Conservation (phyloP, 2,329 filamentous ascomycete genomes). For the Sporothrix brasiliensis region DNA sequence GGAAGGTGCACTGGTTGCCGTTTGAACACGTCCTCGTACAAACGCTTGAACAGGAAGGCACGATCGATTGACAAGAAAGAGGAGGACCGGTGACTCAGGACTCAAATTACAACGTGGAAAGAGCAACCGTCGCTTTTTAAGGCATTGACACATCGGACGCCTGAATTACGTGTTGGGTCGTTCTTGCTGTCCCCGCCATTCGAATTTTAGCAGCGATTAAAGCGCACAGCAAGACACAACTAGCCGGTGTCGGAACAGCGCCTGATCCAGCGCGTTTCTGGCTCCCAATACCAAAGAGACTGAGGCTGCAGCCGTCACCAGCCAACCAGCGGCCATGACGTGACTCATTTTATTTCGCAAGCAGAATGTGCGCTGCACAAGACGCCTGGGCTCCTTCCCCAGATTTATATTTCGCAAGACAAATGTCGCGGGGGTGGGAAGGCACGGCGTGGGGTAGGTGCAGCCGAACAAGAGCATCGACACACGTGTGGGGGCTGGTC, state of each 20-base stretch:
- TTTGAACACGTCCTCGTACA: not conserved
- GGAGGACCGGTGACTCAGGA: not conserved
- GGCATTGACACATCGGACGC: slow-evolving; percentile 12
- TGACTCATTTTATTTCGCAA: slow-evolving; percentile 22
- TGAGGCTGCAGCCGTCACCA: not conserved
- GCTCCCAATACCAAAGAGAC: not conserved
- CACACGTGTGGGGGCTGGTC: not conserved
- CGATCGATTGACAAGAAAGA: slow-evolving; percentile 4
- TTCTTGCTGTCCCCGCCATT: slow-evolving; percentile 20
- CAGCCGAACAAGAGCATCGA: not conserved
- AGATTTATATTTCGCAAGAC: slow-evolving; percentile 19
- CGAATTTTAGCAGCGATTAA: slow-evolving; percentile 23
- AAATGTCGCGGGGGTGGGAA: slow-evolving; percentile 19
- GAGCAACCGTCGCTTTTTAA: slow-evolving; percentile 1
- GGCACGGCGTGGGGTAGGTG: slow-evolving; percentile 5
- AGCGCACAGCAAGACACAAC: not conserved
- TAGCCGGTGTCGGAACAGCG: slow-evolving; percentile 30
- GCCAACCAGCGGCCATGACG: slow-evolving; percentile 11
- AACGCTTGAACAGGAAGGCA: slow-evolving; percentile 2
- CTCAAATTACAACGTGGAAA: not conserved
- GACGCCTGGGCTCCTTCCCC: slow-evolving; percentile 15
- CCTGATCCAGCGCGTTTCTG: slow-evolving; percentile 16
- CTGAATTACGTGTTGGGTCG: slow-evolving; percentile 13
- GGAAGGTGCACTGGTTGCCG: not conserved
- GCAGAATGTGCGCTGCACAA: not conserved